Conservation (phyloP, 306 rosid species). For the barrel medic (Medicago truncatula) region DNA sequence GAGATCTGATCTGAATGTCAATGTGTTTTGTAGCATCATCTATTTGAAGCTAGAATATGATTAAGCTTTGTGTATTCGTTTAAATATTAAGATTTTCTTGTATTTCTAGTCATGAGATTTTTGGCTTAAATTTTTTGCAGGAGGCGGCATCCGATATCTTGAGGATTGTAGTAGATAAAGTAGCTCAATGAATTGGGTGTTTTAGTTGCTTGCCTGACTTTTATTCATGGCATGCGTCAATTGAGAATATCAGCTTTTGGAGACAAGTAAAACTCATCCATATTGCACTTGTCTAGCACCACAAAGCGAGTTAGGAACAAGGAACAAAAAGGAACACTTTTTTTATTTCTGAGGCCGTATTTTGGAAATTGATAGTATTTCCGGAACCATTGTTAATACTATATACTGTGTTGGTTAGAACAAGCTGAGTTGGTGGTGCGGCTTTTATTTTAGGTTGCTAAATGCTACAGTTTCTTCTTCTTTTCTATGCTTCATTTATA, state of each 20-base stretch:
- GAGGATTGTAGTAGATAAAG: slow-evolving; percentile 54
- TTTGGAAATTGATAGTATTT: slow-evolving; percentile 35
- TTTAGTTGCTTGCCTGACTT: slow-evolving; percentile 61
- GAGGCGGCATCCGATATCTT: slow-evolving; percentile 88
- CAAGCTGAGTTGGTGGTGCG: slow-evolving; percentile 45
- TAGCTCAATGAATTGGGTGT: slow-evolving; percentile 52
- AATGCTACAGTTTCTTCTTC: slow-evolving; percentile 23
- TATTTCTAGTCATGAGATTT: slow-evolving; percentile 22
- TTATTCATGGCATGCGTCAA: slow-evolving; percentile 58
- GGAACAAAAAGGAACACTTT: slow-evolving; percentile 11
- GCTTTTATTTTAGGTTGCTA: slow-evolving; percentile 37
- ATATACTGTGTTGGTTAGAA: slow-evolving; percentile 47
- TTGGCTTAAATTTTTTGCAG: slow-evolving; percentile 53
- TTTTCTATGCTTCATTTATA: slow-evolving; percentile 14
- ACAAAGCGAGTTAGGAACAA: slow-evolving; percentile 37
- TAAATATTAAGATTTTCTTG: background rate
- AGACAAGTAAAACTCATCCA: slow-evolving; percentile 39
- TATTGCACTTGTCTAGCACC: slow-evolving; percentile 45
- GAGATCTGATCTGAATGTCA: slow-evolving; percentile 11
- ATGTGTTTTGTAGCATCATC: slow-evolving; percentile 10
- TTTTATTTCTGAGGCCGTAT: slow-evolving; percentile 38
- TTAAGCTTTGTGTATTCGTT: slow-evolving; percentile 9
- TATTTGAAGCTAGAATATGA: slow-evolving; percentile 28
- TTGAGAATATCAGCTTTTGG: slow-evolving; percentile 51
- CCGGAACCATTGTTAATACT: slow-evolving; percentile 41